Conservation (phyloP, 345 rosid genomes). For the Garcia nutans region DNA sequence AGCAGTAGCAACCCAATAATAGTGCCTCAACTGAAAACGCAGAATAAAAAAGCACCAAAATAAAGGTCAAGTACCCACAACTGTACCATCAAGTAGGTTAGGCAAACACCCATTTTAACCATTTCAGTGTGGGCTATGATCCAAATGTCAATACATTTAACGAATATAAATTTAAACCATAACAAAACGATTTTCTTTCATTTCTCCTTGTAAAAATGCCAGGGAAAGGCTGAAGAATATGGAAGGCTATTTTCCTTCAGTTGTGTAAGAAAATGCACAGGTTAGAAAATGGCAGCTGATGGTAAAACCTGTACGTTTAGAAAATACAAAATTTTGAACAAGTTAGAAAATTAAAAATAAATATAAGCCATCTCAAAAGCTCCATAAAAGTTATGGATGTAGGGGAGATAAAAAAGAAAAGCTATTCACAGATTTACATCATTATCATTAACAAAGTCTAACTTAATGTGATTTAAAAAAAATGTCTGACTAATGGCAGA, state of each 20-base stretch:
- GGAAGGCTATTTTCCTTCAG: background rate
- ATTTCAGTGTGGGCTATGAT: too few species aligned
- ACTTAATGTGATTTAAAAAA: too few species aligned
- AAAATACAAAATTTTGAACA: conserved; percentile 5
- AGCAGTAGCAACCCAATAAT: too few species aligned
- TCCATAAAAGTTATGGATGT: background rate
- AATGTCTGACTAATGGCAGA: background rate
- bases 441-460: background rate
- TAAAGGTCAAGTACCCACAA: too few species aligned
- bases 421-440: too few species aligned
- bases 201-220: background rate
- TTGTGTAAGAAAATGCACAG: background rate
- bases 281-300: conserved; percentile 77
- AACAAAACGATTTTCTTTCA: background rate
- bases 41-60: too few species aligned
- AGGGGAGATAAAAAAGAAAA: background rate
- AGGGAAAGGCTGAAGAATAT: background rate
- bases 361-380: too few species aligned
- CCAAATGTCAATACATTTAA: too few species aligned
- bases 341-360: background rate
- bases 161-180: too few species aligned
- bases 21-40: too few species aligned
- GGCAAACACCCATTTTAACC: background rate
- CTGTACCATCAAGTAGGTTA: too few species aligned
- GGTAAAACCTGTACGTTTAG: conserved; percentile 68